Conservation (phyloP, 2,329 filamentous ascomycete species). For the Fusarium sublunatum region DNA sequence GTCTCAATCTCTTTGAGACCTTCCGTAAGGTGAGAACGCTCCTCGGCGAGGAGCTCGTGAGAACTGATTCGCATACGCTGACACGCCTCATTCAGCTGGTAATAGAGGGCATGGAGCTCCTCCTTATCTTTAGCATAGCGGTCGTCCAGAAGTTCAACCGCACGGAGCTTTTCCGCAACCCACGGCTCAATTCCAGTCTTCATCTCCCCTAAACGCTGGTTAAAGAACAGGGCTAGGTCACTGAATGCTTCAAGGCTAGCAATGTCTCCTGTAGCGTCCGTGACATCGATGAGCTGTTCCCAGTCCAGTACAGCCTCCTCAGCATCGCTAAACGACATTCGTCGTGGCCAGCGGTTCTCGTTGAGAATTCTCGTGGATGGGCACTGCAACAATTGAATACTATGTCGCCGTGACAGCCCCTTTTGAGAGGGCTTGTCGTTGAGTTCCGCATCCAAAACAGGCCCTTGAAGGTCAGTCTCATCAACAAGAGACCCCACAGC, state of each 20-base stretch:
- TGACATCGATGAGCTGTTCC: slow-evolving; percentile 63
- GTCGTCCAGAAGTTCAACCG: slow-evolving; percentile 69
- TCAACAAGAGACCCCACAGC: slow-evolving; percentile 68
- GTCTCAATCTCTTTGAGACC: slow-evolving; percentile 82
- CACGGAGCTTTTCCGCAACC: slow-evolving; percentile 67
- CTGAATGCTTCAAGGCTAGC: slow-evolving; percentile 52
- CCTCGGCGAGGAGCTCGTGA: slow-evolving; percentile 75
- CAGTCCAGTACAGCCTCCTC: slow-evolving; percentile 79
- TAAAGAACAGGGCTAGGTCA: slow-evolving; percentile 68
- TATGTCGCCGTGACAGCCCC: slow-evolving; percentile 72
- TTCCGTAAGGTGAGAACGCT: slow-evolving; percentile 76
- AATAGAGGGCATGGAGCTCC: slow-evolving; percentile 74
- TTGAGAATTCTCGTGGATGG: slow-evolving; percentile 53
- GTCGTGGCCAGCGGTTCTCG: slow-evolving; percentile 74
- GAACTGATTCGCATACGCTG: slow-evolving; percentile 74
- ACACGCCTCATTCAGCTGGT: slow-evolving; percentile 76
- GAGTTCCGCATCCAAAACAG: slow-evolving; percentile 61
- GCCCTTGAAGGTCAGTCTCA: slow-evolving; percentile 68
- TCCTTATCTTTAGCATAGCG: slow-evolving; percentile 72
- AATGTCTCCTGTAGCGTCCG: slow-evolving; percentile 47
- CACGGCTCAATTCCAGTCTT: slow-evolving; percentile 67
- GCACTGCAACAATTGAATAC: slow-evolving; percentile 56
- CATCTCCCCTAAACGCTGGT: slow-evolving; percentile 63
- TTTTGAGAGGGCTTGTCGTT: slow-evolving; percentile 57
- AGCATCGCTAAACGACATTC: slow-evolving; percentile 79